phyloP scores from a whole-genome alignment of 202 grass and related monocot genomes.

The Schoenoplectus triqueter region DNA sequence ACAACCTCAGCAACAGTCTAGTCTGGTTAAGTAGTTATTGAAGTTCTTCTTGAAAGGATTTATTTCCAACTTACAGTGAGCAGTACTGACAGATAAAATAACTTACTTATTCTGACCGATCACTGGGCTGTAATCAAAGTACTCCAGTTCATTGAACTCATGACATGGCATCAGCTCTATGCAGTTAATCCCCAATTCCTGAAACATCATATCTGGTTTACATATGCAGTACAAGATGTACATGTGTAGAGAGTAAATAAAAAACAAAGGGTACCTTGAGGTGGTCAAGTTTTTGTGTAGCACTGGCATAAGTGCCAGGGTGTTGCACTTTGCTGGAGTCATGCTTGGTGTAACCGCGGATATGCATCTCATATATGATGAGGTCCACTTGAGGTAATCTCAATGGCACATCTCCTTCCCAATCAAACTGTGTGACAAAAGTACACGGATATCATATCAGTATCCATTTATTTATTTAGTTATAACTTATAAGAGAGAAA shows the following conservation, averaged over 20 bases:
- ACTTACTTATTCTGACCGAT: slow-evolving; percentile 64
- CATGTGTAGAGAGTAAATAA: neutral
- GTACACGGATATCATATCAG: neutral
- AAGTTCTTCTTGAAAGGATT: slow-evolving; percentile 12
- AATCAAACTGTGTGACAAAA: slow-evolving; percentile 70
- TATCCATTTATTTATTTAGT: neutral
- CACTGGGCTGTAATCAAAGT: slow-evolving; percentile 53
- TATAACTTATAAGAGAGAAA: neutral
- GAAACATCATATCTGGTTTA: slow-evolving; percentile 27
- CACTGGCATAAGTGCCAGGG: slow-evolving; percentile 80
- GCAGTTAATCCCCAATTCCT: slow-evolving; percentile 94
- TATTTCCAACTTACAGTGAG: neutral
- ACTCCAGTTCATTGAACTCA: slow-evolving; percentile 96
- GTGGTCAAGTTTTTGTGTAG: slow-evolving; percentile 77
- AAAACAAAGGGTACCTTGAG: slow-evolving; percentile 59
- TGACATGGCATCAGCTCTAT: slow-evolving; percentile 96
- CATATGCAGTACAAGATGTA: neutral
- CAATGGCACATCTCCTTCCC: slow-evolving; percentile 83
- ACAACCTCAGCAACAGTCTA: slow-evolving; percentile 18
- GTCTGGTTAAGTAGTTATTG: neutral
- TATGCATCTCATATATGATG: slow-evolving; percentile 94
- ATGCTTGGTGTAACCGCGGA: slow-evolving; percentile 88
- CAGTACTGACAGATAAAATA: slow-evolving; percentile 3
- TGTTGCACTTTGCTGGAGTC: slow-evolving; percentile 65
- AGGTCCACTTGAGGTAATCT: slow-evolving; percentile 64